Percentiles rank a stretch among this genome's conserved stretches.
Evolutionary conservation across 192 early-diverging fungal genomes (phyloP).

Genomic region (Backusella tarrabulga): DNA sequence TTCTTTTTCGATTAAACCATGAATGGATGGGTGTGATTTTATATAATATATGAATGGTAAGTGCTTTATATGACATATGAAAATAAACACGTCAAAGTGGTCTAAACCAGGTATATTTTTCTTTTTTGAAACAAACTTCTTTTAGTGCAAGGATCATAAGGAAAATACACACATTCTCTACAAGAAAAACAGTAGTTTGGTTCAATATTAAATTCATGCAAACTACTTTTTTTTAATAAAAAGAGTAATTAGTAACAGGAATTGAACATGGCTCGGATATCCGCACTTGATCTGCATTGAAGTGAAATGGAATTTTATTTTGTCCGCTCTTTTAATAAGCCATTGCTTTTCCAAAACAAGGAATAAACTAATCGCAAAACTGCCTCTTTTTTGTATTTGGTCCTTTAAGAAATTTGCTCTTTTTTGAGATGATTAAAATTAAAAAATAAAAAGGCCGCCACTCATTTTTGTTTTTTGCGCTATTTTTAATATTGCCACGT

Average conservation of each 20-base stretch:
- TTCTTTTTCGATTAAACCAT: not conserved
- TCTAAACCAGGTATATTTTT: not conserved
- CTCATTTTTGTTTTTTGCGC: not conserved
- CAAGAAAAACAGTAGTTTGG: not conserved
- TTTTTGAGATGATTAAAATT: not conserved
- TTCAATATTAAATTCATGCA: not conserved
- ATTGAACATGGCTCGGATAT: too few relatives aligned
- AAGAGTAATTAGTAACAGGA: too few relatives aligned
- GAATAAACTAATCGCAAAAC: constrained; percentile 14
- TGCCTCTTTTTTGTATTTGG: constrained; percentile 5
- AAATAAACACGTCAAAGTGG: not conserved
- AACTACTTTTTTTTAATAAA: not conserved
- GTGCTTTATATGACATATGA: not conserved
- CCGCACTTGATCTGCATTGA: not conserved
- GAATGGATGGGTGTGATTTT: not conserved
- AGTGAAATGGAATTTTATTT: not conserved
- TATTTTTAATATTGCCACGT: not conserved
- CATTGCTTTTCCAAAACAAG: not conserved
- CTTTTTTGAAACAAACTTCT: not conserved
- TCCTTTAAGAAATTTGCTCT: not conserved
- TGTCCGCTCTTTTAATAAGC: not conserved
- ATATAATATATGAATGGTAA: not conserved
- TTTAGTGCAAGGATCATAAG: not conserved
- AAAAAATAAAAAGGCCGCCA: not conserved
- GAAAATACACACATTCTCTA: not conserved